Evolutionary conservation across 306 rosid species (phyloP).

Genomic region (Hylodesmum podocarpum): DNA sequence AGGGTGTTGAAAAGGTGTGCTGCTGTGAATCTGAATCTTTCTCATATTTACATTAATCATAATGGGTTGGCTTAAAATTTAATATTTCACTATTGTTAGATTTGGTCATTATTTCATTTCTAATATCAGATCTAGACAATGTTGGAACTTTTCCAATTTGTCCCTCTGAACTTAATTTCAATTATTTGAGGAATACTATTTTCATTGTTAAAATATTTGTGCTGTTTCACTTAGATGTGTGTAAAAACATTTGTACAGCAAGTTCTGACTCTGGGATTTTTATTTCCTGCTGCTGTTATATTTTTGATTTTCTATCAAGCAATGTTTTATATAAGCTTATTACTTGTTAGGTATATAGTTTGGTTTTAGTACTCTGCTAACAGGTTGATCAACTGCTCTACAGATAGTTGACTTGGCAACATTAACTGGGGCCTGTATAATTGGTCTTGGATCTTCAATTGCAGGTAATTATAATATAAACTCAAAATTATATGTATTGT

Average conservation of each 20-base stretch:
- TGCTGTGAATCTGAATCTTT: constrained; percentile 11
- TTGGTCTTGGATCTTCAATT: constrained; percentile 84
- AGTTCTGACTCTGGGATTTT: not conserved
- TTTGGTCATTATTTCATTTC: not conserved
- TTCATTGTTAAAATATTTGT: not conserved
- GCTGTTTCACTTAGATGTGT: not conserved
- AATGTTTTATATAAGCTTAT: not conserved
- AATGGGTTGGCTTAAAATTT: constrained; percentile 1
- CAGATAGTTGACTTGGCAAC: constrained; percentile 93
- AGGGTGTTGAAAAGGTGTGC: constrained; percentile 81
- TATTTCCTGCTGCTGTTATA: not conserved
- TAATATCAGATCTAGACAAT: not conserved
- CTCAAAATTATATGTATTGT: not conserved
- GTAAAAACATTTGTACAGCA: not conserved
- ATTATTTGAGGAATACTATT: not conserved
- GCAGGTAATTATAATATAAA: constrained; percentile 54
- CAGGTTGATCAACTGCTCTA: constrained; percentile 26
- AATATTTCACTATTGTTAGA: not conserved
- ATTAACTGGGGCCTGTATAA: constrained; percentile 77
- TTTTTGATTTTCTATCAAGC: not conserved
- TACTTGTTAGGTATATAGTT: constrained; percentile 6
- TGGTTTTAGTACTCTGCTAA: constrained; percentile 32
- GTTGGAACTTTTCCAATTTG: not conserved
- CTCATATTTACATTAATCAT: not conserved
- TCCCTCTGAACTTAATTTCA: not conserved